Conservation (phyloP, 768 basidiomycete genomes). For the Rhodotorula taiwanensis region DNA sequence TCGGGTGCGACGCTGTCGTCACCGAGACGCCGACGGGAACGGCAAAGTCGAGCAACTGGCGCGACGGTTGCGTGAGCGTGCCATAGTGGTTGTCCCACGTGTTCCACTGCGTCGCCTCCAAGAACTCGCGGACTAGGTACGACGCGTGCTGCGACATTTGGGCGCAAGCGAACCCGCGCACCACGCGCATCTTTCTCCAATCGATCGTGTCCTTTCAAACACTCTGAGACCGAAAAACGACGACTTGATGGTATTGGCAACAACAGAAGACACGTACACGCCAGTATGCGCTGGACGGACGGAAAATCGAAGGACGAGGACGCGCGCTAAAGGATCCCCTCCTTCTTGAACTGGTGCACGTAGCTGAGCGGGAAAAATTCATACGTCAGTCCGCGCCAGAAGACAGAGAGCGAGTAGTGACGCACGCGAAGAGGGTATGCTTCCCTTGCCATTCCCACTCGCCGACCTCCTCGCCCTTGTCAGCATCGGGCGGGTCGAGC, state of each 20-base stretch:
- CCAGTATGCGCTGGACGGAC: too few species aligned
- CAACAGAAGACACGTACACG: neutral
- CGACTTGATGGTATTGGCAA: neutral
- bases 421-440: slow-evolving; percentile 59
- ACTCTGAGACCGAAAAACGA: neutral
- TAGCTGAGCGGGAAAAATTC: slow-evolving; percentile 46
- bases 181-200: neutral
- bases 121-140: slow-evolving; percentile 81
- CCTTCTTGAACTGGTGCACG: slow-evolving; percentile 34
- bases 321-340: slow-evolving; percentile 18
- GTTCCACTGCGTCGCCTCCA: slow-evolving; percentile 90
- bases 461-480: slow-evolving; percentile 9
- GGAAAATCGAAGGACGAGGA: too few species aligned
- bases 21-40: slow-evolving; percentile 74
- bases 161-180: neutral
- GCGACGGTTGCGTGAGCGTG: slow-evolving; percentile 77
- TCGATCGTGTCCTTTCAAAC: too few species aligned
- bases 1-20: slow-evolving; percentile 79
- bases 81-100: slow-evolving; percentile 82
- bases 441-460: slow-evolving; percentile 34
- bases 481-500: neutral
- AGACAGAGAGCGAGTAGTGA: neutral
- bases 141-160: slow-evolving; percentile 49
- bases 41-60: slow-evolving; percentile 85
- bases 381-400: neutral